These are phyloP conservation scores for Pseudopyrenochaeta lycopersici DNA, from an alignment of 2,329 filamentous ascomycete species.

Conservation along the genomic window DNA sequence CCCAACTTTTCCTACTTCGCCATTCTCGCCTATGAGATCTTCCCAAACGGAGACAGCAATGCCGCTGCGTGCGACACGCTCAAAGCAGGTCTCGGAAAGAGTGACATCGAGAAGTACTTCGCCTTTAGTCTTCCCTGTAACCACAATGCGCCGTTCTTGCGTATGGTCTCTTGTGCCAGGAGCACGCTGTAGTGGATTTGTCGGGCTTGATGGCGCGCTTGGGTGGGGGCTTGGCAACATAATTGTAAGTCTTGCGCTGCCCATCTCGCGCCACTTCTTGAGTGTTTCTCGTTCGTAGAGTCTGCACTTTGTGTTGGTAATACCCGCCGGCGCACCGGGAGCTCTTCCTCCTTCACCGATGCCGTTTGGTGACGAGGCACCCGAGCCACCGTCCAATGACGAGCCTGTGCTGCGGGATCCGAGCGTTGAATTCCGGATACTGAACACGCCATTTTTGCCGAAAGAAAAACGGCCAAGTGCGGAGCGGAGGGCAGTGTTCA, in stretches of 20 bases:
- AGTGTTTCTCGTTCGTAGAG: constrained; percentile 80
- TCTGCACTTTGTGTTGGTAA: constrained; percentile 84
- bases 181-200: constrained; percentile 39
- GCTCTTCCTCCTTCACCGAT: constrained; percentile 34
- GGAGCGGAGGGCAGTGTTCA: constrained; percentile 77
- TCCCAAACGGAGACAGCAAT: constrained; percentile 92
- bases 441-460: constrained; percentile 77
- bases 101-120: constrained; percentile 82
- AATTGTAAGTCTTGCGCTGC: constrained; percentile 83
- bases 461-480: constrained; percentile 77
- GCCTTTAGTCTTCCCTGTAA: constrained; percentile 74
- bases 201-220: constrained; percentile 42
- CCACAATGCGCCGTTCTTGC: constrained; percentile 84
- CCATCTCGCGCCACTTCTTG: constrained; percentile 89
- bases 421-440: constrained; percentile 81
- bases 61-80: constrained; percentile 81
- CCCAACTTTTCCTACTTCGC: constrained; percentile 69
- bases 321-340: constrained; percentile 64
- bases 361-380: constrained; percentile 44
- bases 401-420: constrained; percentile 64
- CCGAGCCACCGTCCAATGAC: constrained; percentile 57
- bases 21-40: constrained; percentile 53
- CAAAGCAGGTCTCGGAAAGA: constrained; percentile 84
- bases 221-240: constrained; percentile 72
- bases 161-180: constrained; percentile 51